A percentile compares a stretch with the other conserved stretches of the same genome.
Conservation (phyloP, 164 flowering plant species). For the Vitis rupestris region DNA sequence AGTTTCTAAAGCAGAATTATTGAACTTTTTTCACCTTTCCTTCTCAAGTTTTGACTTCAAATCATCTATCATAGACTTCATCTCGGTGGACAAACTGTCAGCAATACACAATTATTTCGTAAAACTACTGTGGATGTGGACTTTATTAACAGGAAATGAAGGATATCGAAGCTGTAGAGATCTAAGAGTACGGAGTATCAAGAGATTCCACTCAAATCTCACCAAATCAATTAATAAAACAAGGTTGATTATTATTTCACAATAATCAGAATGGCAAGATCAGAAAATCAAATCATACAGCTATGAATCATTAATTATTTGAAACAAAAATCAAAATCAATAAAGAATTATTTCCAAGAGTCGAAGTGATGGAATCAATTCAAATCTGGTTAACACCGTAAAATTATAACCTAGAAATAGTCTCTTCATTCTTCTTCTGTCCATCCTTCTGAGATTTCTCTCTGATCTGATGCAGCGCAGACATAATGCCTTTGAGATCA, state of each 20-base stretch:
- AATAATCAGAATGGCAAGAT: too few species aligned
- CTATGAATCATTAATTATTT: too few species aligned
- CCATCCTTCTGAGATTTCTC: slow-evolving; percentile 84
- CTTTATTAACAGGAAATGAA: neutral
- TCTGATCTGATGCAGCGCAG: slow-evolving; percentile 74
- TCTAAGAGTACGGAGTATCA: too few species aligned
- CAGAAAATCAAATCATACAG: too few species aligned
- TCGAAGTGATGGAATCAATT: neutral
- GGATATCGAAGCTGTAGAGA: too few species aligned
- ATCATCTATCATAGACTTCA: slow-evolving; percentile 68
- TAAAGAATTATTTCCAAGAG: too few species aligned
- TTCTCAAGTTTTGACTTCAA: slow-evolving; percentile 75
- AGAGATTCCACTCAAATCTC: too few species aligned
- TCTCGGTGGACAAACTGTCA: slow-evolving; percentile 70
- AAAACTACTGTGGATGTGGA: neutral
- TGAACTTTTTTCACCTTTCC: slow-evolving; percentile 55
- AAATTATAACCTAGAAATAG: slow-evolving; percentile 60
- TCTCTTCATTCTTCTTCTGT: slow-evolving; percentile 86
- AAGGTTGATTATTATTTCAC: too few species aligned
- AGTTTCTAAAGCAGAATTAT: neutral
- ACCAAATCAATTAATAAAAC: too few species aligned
- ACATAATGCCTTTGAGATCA: slow-evolving; percentile 77
- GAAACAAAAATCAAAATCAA: too few species aligned
- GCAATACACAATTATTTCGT: slow-evolving; percentile 6
- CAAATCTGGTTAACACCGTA: neutral